A percentile compares a stretch with the other conserved stretches of the same genome.
phyloP scores from a whole-genome alignment of 352 stramenopile species.

The Globisporangium yorkense region DNA sequence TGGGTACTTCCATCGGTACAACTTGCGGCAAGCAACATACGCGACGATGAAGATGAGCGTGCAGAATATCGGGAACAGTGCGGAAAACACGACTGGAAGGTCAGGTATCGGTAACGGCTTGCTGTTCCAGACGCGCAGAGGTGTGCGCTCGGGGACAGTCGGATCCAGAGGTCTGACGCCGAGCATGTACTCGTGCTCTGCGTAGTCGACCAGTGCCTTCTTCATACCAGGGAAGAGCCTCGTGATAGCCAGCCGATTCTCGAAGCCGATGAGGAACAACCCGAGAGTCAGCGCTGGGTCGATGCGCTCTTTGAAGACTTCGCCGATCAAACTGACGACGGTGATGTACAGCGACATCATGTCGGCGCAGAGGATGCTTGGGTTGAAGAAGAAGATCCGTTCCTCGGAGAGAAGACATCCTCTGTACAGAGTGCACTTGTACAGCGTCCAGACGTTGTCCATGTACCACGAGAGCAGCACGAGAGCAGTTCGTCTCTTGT shows the following conservation, averaged over 20 bases:
- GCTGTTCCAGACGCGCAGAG: constrained; percentile 4
- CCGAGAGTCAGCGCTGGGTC: constrained; percentile 7
- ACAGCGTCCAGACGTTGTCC: no score
- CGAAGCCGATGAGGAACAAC: constrained; percentile 4
- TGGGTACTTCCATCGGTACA: constrained; percentile 1
- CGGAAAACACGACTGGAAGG: not conserved
- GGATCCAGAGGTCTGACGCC: not conserved
- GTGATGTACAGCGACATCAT: constrained; percentile 11
- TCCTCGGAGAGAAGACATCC: no score
- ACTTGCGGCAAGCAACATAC: not conserved
- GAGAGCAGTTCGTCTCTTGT: no score
- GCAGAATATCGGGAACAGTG: constrained; percentile 1
- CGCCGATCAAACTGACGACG: constrained; percentile 14
- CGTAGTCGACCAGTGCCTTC: not conserved
- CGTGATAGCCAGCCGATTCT: not conserved
- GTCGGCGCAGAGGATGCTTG: no score
- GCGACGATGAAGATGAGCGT: constrained; percentile 5
- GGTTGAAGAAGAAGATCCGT: no score
- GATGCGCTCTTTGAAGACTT: constrained; percentile 17
- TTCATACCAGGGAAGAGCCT: not conserved
- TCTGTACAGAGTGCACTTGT: no score
- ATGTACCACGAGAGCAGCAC: no score
- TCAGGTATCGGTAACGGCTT: not conserved
- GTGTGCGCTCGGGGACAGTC: not conserved
- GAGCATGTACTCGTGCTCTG: constrained; percentile 1